A percentile compares a stretch with the other conserved stretches of the same genome.
These are phyloP conservation scores for Fusarium heterosporum DNA, from an alignment of 2,329 filamentous ascomycete species.

Conservation along the genomic window DNA sequence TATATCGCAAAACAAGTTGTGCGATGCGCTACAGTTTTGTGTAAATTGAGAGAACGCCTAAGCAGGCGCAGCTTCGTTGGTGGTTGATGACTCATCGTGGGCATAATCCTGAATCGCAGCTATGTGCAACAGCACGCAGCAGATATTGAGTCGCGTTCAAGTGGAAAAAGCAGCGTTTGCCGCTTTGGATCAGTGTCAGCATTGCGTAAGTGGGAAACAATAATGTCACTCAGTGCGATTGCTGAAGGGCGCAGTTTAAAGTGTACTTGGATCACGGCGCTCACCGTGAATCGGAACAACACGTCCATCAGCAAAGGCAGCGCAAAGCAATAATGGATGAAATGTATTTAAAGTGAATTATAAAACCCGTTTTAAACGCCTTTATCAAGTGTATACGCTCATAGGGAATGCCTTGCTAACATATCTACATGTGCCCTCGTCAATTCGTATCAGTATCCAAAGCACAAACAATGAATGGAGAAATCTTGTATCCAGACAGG, in stretches of 20 bases:
- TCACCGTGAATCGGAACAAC: not conserved
- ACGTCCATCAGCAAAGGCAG: not conserved
- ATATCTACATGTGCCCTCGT: slow-evolving; percentile 12
- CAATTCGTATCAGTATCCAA: slow-evolving; percentile 21
- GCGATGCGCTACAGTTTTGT: slow-evolving; percentile 12
- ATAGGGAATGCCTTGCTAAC: slow-evolving; percentile 3
- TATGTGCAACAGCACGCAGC: not conserved
- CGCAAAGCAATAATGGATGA: not conserved
- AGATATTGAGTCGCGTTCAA: not conserved
- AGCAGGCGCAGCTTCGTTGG: slow-evolving; percentile 4
- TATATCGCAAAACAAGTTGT: too few relatives aligned
- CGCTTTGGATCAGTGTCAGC: not conserved
- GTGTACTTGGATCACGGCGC: not conserved
- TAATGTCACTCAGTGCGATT: not conserved
- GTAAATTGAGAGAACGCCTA: slow-evolving; percentile 5
- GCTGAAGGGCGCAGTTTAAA: not conserved
- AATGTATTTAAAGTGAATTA: slow-evolving; percentile 8
- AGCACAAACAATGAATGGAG: not conserved
- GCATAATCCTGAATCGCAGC: not conserved
- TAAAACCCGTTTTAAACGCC: slow-evolving; percentile 5
- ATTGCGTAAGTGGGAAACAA: not conserved
- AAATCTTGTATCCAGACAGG: not conserved
- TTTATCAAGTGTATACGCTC: slow-evolving; percentile 7
- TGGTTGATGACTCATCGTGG: slow-evolving; percentile 30
- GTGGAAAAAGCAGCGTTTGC: slow-evolving; percentile 1